Base-by-base conservation (phyloP, 306 rosid species). In the Medicago arabica region DNA sequence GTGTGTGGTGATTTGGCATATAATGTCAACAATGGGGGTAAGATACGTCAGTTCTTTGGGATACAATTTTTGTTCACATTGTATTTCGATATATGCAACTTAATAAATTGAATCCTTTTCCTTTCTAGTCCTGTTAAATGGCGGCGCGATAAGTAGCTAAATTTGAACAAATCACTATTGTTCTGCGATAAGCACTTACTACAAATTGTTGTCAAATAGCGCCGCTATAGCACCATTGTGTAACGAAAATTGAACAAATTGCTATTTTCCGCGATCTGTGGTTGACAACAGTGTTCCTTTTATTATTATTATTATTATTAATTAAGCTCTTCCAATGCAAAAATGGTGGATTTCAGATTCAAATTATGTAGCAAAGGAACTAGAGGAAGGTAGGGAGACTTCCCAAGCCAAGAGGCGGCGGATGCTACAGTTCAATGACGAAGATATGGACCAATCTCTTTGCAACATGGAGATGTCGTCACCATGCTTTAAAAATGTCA, bases 1-100 rank as follows among this genome's bases (percentile, higher is more conserved):
- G 98, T 91, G 80, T 90, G 96, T 40, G 91, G 93, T 75, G 93
- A 89, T 81, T 83, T 92, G 91, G 89, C 89, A n/a, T 88, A 87
- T 87, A 88, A 82, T 62, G 83, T 82, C 60, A 61, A 58, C 49
- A 66, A 78, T 68, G 70, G 58, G 39, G 90, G 97, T 87, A 82
- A 70, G 80, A 44, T 86, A 82, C 67, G 78, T 25, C 50, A 5
- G 49, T 67, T 63, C 69, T 49, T 55, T 19, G 11, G 41, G 53
- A 25, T 46, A 46, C 39, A 6, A 39, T 50, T 65, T 83, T 49
- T 54, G 70, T 73, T 74, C 67, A 64, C 54, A 14, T 46, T 9
- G 54, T 59, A 68, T 82, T 69, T n/a, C 38, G 61, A 76, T 59
- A 44, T 51, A 44, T 73, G 60, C 71, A 46, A 58, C 70, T 76